phyloP scores from a whole-genome alignment of 2,329 filamentous ascomycete genomes.

The Diaporthe destruens region DNA sequence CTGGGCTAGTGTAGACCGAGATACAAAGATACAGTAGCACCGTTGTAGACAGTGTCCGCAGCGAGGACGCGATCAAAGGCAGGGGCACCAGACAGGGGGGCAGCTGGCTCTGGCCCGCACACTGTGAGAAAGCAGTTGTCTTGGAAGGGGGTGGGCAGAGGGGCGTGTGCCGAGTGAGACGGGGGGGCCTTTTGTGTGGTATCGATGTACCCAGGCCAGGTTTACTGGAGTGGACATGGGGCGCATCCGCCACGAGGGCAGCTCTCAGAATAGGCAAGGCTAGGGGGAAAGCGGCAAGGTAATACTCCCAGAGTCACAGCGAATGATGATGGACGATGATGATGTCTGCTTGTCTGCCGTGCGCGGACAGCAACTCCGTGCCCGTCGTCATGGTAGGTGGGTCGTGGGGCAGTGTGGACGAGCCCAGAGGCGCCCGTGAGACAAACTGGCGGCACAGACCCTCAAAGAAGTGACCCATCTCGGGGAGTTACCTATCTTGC shows the following conservation, averaged over 20 bases:
- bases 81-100: slow-evolving; percentile 2
- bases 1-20: background rate
- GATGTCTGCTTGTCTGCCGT: background rate
- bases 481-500: slow-evolving; percentile 28
- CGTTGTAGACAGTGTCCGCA: slow-evolving; percentile 19
- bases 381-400: slow-evolving; percentile 20
- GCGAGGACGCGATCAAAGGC: slow-evolving; percentile 27
- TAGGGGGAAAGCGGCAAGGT: slow-evolving; percentile 14
- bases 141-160: background rate
- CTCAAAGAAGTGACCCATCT: slow-evolving; percentile 5
- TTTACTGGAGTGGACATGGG: background rate
- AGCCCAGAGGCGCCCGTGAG: slow-evolving; percentile 1
- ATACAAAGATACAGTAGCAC: background rate
- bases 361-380: slow-evolving; percentile 21
- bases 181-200: slow-evolving; percentile 25
- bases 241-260: slow-evolving; percentile 30
- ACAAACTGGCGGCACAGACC: background rate
- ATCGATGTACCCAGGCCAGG: slow-evolving; percentile 11
- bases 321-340: background rate
- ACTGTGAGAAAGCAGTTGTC: background rate
- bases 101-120: background rate
- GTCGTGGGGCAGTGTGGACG: slow-evolving; percentile 30
- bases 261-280: slow-evolving; percentile 10
- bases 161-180: background rate
- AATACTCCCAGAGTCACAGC: slow-evolving; percentile 3